Evolutionary conservation across 345 rosid species (phyloP).

Genomic region (Nephelium lappaceum): DNA sequence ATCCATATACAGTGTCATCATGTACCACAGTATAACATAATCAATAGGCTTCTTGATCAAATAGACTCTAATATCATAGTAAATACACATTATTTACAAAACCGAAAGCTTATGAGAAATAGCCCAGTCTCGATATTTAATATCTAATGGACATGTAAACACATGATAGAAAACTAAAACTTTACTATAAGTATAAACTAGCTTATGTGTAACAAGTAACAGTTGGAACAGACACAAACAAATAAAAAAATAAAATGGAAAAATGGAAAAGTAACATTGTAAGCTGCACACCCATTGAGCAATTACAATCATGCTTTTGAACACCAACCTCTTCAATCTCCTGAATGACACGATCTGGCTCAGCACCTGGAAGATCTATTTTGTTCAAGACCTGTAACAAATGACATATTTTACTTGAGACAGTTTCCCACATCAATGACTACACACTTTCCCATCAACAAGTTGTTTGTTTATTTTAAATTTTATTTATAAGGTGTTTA

Average conservation of each 20-base stretch:
- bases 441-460: background rate
- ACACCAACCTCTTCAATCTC: constrained; percentile 99
- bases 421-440: background rate
- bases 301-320: constrained; percentile 32
- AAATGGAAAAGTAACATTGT: background rate
- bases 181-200: background rate
- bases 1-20: background rate
- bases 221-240: background rate
- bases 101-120: background rate
- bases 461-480: background rate
- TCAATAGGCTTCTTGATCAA: background rate
- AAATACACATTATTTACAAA: background rate
- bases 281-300: constrained; percentile 38
- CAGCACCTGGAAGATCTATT: constrained; percentile 99
- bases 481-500: background rate
- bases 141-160: background rate
- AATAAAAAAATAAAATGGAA: background rate
- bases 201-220: background rate
- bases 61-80: background rate
- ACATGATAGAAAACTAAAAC: background rate
- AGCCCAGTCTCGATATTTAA: background rate
- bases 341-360: constrained; percentile 72
- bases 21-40: background rate
- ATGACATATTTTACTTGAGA: constrained; percentile 2
- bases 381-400: constrained; percentile 81